Percentiles rank a stretch among this genome's conserved stretches.
Evolutionary conservation across 805 yeast species (phyloP).

Genomic region (Lipomyces oligophaga): DNA sequence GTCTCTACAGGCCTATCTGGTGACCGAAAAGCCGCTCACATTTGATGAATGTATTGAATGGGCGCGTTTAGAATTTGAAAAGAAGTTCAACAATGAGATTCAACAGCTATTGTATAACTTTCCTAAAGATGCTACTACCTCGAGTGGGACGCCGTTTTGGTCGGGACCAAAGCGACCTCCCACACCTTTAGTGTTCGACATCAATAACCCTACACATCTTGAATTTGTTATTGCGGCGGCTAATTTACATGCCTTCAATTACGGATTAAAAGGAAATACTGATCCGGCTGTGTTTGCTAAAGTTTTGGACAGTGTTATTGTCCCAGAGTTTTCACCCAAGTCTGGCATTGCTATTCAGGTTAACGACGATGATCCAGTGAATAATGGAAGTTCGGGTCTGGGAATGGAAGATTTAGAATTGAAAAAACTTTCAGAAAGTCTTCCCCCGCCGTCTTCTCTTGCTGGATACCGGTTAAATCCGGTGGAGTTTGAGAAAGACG

Average conservation of each 20-base stretch:
- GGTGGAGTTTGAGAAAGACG: constrained; percentile 98
- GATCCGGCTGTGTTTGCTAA: constrained; percentile 52
- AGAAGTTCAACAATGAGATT: constrained; percentile 79
- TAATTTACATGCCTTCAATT: constrained; percentile 82
- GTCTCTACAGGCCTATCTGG: constrained; percentile 63
- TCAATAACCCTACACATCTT: constrained; percentile 70
- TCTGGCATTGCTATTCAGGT: constrained; percentile 79
- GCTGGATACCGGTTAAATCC: constrained; percentile 84
- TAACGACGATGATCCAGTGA: constrained; percentile 84
- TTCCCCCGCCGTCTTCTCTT: constrained; percentile 84
- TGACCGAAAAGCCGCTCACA: constrained; percentile 76
- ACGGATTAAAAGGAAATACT: constrained; percentile 76
- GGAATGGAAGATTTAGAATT: constrained; percentile 60
- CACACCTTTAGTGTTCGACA: constrained; percentile 71
- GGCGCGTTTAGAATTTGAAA: constrained; percentile 89
- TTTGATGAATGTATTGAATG: constrained; percentile 93
- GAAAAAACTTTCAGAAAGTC: constrained; percentile 62
- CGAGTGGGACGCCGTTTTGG: constrained; percentile 94
- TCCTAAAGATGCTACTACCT: constrained; percentile 89
- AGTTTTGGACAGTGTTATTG: constrained; percentile 49
- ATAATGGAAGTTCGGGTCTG: constrained; percentile 36
- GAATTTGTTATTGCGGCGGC: constrained; percentile 87
- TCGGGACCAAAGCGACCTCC: constrained; percentile 98
- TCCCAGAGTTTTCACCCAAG: constrained; percentile 71
- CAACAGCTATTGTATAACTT: constrained; percentile 87